Base-by-base conservation (phyloP, 169 alveolate genomes). In the Plasmodium reichenowi region DNA sequence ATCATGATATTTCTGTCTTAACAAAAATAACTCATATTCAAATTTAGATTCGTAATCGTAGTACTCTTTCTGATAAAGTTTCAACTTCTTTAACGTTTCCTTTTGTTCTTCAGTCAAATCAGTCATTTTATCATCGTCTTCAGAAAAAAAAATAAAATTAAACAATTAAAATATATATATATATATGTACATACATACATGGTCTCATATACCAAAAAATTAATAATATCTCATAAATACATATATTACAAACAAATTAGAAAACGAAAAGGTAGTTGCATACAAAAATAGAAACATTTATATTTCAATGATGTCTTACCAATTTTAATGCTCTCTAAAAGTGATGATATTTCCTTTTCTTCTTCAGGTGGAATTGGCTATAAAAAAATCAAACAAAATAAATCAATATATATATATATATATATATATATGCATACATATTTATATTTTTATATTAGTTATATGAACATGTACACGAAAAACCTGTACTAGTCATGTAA, bases 101-200 rank as follows among this genome's bases (percentile, higher is more conserved):
- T 88, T 88, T 38, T 94, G 96, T 60, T 94, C 88, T 66, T 94
- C 96, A 32, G 94, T 94, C 63, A 94, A 83, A 59, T 92, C 94
- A 13, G 88, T 75, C 72, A 93, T 87, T 38, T 80, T 80, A 1
- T 80, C 90, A 50, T 80, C 90, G 43, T 80, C 90, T 80, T 2
- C 8, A 66, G 10, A 38, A 29, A 17, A 75, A 62, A 29, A 45
- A 38, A 60, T 24, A 76, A 76, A 59, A 76, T 4, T 17, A 15
- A 68, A 32, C n/a, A n/a, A 50, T 17, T 24, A 24, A 48, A 15
- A 50, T 50, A 13, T 50, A 59, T 17, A 59, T 59, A 59, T 59
- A 17, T 59, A 59, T 59, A 59, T 59, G 13, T 59, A 59, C 13
- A 50, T 50, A 13, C 12, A 2, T 13, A 50, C 13, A 47, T 68